phyloP scores from a whole-genome alignment of 2,329 filamentous ascomycete genomes.

The Paecilomyces formosus region DNA sequence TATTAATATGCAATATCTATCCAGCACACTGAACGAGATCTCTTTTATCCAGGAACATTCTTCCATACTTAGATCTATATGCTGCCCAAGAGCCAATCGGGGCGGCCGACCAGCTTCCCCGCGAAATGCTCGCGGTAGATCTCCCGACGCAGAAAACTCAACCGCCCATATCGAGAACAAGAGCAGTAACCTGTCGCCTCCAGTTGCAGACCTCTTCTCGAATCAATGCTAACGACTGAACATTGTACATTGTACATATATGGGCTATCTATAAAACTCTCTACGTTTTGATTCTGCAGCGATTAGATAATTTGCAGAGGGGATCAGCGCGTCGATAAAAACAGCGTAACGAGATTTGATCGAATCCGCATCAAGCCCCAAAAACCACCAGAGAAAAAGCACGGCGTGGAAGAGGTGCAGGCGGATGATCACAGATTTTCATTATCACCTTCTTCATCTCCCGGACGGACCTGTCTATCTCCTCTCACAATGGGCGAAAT shows the following conservation, averaged over 20 bases:
- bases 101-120: background rate
- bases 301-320: background rate
- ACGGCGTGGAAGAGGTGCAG: background rate
- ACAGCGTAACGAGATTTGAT: background rate
- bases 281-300: background rate
- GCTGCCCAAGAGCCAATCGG: background rate
- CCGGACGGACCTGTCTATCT: background rate
- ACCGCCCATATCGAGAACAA: background rate
- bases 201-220: too few relatives aligned
- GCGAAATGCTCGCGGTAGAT: constrained; percentile 3
- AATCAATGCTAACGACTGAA: too few relatives aligned
- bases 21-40: too few relatives aligned
- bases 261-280: too few relatives aligned
- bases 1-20: background rate
- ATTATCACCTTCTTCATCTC: background rate
- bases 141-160: constrained; percentile 8
- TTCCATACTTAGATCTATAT: background rate
- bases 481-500: background rate
- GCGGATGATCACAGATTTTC: background rate
- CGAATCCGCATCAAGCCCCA: background rate
- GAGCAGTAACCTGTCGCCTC: too few relatives aligned
- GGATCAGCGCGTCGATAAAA: background rate
- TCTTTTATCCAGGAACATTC: background rate
- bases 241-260: too few relatives aligned
- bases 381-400: background rate